A percentile compares a stretch with the other conserved stretches of the same genome.
phyloP scores from a whole-genome alignment of 148 eudicot species.

The Pouteria glomerata region DNA sequence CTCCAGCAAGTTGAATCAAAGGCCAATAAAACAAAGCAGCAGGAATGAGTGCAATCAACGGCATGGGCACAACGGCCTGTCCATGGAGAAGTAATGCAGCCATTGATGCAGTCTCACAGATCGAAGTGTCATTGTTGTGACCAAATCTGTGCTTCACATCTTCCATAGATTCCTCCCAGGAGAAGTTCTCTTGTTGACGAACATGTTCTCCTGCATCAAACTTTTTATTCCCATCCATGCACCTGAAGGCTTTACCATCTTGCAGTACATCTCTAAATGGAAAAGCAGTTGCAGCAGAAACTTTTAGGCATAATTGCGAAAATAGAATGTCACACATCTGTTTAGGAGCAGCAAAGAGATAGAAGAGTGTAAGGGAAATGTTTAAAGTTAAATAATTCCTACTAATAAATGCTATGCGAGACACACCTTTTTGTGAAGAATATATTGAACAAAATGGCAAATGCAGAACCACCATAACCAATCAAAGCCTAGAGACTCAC shows the following conservation, averaged over 20 bases:
- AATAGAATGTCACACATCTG: constrained; percentile 98
- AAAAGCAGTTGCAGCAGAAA: constrained; percentile 37
- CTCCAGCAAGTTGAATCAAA: constrained; percentile 93
- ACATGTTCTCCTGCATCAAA: constrained; percentile 35
- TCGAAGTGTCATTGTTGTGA: constrained; percentile 31
- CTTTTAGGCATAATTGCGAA: constrained; percentile 92
- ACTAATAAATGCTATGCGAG: not conserved
- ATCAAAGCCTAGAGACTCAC: not conserved
- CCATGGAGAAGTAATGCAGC: constrained; percentile 92
- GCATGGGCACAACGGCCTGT: constrained; percentile 91
- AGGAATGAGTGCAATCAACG: constrained; percentile 88
- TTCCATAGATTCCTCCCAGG: constrained; percentile 43
- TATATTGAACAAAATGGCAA: not conserved
- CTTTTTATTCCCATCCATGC: constrained; percentile 30
- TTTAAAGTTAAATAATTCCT: constrained; percentile 4
- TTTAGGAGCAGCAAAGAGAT: constrained; percentile 12
- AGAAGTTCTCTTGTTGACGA: constrained; percentile 37
- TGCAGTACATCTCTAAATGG: constrained; percentile 39
- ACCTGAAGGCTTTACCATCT: constrained; percentile 34
- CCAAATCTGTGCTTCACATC: constrained; percentile 31
- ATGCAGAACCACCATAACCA: not conserved
- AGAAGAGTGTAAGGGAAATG: not conserved
- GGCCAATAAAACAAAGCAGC: constrained; percentile 96
- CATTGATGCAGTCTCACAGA: constrained; percentile 82
- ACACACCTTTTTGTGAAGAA: not conserved